Percentiles rank a stretch among this genome's conserved stretches.
Evolutionary conservation across 2,329 filamentous ascomycete genomes (phyloP).

Genomic region (Epichloe elymi): DNA sequence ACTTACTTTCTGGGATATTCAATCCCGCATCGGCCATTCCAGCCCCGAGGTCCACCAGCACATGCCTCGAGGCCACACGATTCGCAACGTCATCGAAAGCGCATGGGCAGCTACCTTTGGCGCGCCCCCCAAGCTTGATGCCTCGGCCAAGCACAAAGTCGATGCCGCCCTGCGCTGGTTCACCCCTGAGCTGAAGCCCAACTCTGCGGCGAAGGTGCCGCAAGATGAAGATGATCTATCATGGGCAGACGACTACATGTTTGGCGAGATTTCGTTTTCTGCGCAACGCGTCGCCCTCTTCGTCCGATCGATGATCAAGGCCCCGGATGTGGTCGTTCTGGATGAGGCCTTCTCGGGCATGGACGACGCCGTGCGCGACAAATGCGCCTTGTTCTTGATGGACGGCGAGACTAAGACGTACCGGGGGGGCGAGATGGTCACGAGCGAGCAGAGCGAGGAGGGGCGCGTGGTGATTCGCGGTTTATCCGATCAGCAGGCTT

Average conservation of each 20-base stretch:
- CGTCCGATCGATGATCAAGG: slow-evolving; percentile 67
- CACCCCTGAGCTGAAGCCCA: slow-evolving; percentile 58
- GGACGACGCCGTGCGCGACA: slow-evolving; percentile 69
- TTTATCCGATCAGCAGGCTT: slow-evolving; percentile 56
- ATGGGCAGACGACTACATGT: slow-evolving; percentile 57
- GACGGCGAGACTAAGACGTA: slow-evolving; percentile 41
- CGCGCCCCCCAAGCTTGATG: slow-evolving; percentile 53
- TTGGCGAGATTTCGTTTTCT: slow-evolving; percentile 65
- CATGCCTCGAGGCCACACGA: slow-evolving; percentile 65
- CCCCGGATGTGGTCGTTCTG: slow-evolving; percentile 67
- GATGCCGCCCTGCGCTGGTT: slow-evolving; percentile 67
- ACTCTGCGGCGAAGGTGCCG: slow-evolving; percentile 12
- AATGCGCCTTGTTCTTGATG: slow-evolving; percentile 70
- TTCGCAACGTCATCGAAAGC: slow-evolving; percentile 66
- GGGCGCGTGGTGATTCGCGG: slow-evolving; percentile 43
- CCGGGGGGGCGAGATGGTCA: slow-evolving; percentile 25
- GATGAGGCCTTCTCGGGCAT: slow-evolving; percentile 85
- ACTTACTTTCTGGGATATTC: slow-evolving; percentile 86
- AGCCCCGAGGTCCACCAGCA: slow-evolving; percentile 90
- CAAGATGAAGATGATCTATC: slow-evolving; percentile 19
- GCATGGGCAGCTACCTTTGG: slow-evolving; percentile 86
- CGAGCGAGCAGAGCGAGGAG: slow-evolving; percentile 24
- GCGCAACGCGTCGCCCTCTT: slow-evolving; percentile 79
- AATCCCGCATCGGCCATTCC: slow-evolving; percentile 79
- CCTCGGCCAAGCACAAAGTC: slow-evolving; percentile 43